A percentile compares a stretch with the other conserved stretches of the same genome.
These are phyloP conservation scores for Huntiella abstrusa DNA, from an alignment of 2,329 filamentous ascomycete species.

Conservation along the genomic window DNA sequence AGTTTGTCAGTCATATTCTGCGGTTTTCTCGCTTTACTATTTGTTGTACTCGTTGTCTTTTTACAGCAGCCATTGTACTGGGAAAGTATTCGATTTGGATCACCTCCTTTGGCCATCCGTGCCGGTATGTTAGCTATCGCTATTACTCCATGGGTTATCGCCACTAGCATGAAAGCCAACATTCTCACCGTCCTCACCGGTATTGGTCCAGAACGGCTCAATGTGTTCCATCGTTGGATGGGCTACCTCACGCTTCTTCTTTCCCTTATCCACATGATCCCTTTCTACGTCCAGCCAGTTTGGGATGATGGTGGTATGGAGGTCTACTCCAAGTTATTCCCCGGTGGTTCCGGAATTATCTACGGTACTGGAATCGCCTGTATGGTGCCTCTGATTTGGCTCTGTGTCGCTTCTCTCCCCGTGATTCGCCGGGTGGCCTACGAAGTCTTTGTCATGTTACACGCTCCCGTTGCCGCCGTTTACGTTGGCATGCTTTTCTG, in stretches of 20 bases:
- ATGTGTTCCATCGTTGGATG: conserved; percentile 83
- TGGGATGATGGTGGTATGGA: conserved; percentile 60
- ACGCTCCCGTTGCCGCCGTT: conserved; percentile 62
- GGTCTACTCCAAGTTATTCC: conserved; percentile 53
- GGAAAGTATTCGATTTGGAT: conserved; percentile 69
- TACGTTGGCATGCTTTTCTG: conserved; percentile 81
- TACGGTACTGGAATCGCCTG: conserved; percentile 78
- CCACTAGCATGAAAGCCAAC: conserved; percentile 80
- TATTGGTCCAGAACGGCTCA: conserved; percentile 78
- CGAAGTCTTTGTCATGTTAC: conserved; percentile 66
- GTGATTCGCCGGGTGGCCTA: conserved; percentile 61
- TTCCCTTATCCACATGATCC: conserved; percentile 65
- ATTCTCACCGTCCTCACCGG: conserved; percentile 68
- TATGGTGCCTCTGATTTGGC: conserved; percentile 60
- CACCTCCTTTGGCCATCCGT: conserved; percentile 71
- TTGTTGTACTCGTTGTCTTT: conserved; percentile 68
- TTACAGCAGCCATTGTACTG: conserved; percentile 79
- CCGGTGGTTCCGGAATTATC: conserved; percentile 43
- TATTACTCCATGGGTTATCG: conserved; percentile 82
- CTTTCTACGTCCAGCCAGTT: conserved; percentile 77
- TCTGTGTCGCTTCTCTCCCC: conserved; percentile 71
- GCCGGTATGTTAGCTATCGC: conserved; percentile 84
- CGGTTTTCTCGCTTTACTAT: conserved; percentile 46
- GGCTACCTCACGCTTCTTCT: conserved; percentile 73
- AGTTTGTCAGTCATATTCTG: conserved; percentile 55